Evolutionary conservation across 495 filamentous ascomycete genomes (phyloP).

Genomic region (Podospora sp.): DNA sequence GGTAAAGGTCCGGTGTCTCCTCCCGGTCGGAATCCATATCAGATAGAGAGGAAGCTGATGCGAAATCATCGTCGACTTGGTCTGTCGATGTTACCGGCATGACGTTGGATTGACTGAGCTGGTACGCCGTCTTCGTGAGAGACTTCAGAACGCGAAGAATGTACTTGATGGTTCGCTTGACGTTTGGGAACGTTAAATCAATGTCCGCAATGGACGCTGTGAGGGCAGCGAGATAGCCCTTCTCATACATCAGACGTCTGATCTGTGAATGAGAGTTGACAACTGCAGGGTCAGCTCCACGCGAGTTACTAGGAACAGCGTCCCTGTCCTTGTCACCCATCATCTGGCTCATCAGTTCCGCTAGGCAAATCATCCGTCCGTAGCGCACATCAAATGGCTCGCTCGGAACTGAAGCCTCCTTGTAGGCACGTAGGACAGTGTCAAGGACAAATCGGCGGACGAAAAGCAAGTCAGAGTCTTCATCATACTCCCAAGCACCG

Average conservation of each 20-base stretch:
- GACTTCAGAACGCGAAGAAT: conserved; percentile 86
- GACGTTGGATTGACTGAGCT: conserved; percentile 80
- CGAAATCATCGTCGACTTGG: conserved; percentile 83
- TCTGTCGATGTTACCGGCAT: conserved; percentile 63
- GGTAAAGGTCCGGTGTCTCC: conserved; percentile 95
- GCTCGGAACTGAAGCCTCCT: conserved; percentile 76
- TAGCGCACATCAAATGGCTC: conserved; percentile 89
- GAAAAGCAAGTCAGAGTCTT: conserved; percentile 86
- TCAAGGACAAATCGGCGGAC: conserved; percentile 94
- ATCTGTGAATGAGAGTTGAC: conserved; percentile 68
- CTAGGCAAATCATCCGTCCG: conserved; percentile 77
- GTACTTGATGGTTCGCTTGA: conserved; percentile 93
- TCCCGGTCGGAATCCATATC: conserved; percentile 87
- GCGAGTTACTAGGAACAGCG: conserved; percentile 41
- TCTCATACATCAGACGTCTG: conserved; percentile 95
- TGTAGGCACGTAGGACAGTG: conserved; percentile 88
- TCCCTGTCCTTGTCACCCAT: conserved; percentile 74
- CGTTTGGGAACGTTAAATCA: conserved; percentile 90
- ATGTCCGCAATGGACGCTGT: conserved; percentile 94
- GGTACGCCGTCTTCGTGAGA: conserved; percentile 82
- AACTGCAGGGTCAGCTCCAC: conserved; percentile 37
- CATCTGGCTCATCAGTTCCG: conserved; percentile 92
- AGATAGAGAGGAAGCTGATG: conserved; percentile 85
- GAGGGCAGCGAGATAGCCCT: conserved; percentile 84
- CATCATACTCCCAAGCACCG: conserved; percentile 64